Evolutionary conservation across 495 filamentous ascomycete genomes (phyloP).

Genomic region (Talaromyces nanjingensis): DNA sequence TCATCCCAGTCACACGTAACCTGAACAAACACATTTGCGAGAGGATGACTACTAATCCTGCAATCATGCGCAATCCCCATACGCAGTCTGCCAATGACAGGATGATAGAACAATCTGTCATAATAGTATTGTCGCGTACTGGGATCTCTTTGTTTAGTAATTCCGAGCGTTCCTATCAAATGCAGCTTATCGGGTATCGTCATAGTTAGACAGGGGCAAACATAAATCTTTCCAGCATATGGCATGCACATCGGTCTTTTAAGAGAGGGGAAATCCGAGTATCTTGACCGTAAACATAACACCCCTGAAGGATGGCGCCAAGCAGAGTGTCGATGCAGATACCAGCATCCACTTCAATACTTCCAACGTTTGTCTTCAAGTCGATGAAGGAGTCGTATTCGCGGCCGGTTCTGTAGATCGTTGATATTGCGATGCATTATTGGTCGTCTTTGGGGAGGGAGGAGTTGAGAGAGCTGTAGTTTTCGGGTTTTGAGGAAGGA

Average conservation of each 20-base stretch:
- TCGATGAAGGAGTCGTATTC: conserved; percentile 8
- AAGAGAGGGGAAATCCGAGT: neutral
- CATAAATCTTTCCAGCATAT: conserved; percentile 6
- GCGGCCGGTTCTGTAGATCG: neutral
- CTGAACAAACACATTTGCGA: neutral
- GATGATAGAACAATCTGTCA: neutral
- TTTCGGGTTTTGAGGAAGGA: neutral
- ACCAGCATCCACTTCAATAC: conserved; percentile 5
- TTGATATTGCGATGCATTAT: neutral
- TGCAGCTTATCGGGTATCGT: conserved; percentile 1
- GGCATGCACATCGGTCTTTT: conserved; percentile 2
- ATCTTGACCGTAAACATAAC: no score
- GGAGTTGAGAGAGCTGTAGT: neutral
- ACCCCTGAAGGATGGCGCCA: neutral
- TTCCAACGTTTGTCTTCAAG: conserved; percentile 6
- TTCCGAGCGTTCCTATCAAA: neutral
- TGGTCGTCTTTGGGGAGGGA: conserved; percentile 2
- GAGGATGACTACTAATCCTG: neutral
- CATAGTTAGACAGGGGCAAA: conserved; percentile 8
- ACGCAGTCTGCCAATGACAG: neutral
- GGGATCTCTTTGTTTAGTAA: neutral
- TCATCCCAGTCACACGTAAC: neutral
- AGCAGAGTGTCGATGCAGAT: conserved; percentile 6
- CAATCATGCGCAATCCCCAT: neutral
- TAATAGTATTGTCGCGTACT: conserved; percentile 1